Percentiles rank a stretch among this genome's conserved stretches.
phyloP scores from a whole-genome alignment of 495 filamentous ascomycete genomes.

The Xylaria curta region DNA sequence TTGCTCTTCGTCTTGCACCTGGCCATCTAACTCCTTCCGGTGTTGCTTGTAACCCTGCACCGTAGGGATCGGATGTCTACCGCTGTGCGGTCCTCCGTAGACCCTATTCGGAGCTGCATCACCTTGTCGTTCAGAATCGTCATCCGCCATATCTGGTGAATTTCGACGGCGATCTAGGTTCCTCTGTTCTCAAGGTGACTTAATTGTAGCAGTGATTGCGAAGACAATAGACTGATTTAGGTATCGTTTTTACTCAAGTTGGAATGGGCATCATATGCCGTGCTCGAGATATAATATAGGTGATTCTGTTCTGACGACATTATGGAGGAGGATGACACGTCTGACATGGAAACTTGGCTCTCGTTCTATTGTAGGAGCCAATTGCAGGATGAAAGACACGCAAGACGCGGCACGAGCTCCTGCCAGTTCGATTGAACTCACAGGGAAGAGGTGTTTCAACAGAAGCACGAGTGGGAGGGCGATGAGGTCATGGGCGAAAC shows the following conservation, averaged over 20 bases:
- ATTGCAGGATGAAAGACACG: neutral
- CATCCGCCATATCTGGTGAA: conserved; percentile 28
- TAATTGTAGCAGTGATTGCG: neutral
- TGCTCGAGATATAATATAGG: conserved; percentile 2
- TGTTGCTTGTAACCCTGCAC: conserved; percentile 67
- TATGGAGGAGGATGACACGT: conserved; percentile 16
- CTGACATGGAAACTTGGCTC: neutral
- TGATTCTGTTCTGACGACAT: neutral
- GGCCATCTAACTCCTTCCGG: conserved; percentile 54
- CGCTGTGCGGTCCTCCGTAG: conserved; percentile 59
- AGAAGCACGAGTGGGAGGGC: neutral
- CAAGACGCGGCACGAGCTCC: neutral
- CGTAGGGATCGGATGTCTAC: conserved; percentile 66
- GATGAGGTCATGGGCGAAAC: conserved; percentile 19
- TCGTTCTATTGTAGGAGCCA: neutral
- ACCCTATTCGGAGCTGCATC: conserved; percentile 51
- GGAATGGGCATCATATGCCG: neutral
- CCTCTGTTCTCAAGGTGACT: neutral
- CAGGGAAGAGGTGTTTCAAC: conserved; percentile 19
- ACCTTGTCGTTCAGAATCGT: conserved; percentile 50
- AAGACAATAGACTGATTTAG: neutral
- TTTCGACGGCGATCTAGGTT: neutral
- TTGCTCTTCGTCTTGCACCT: conserved; percentile 46
- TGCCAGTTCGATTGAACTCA: neutral
- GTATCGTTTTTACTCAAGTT: neutral